Percentiles rank a stretch among this genome's conserved stretches.
Evolutionary conservation across 2,329 filamentous ascomycete genomes (phyloP).

Genomic region (Pyricularia pennisetigena): DNA sequence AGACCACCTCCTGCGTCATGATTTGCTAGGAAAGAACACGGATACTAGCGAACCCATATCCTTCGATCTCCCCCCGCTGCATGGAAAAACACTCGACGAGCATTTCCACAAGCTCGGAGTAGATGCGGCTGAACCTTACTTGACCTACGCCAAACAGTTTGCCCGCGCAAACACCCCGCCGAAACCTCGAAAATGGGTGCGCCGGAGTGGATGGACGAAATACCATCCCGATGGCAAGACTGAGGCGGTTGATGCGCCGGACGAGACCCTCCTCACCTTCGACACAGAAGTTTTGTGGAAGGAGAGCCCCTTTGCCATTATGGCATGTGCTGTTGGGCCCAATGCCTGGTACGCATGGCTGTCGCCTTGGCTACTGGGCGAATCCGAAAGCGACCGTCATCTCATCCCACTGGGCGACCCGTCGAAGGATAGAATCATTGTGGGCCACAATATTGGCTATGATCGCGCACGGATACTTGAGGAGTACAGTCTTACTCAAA

Average conservation of each 20-base stretch:
- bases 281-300: slow-evolving; percentile 98
- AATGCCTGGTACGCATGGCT: slow-evolving; percentile 96
- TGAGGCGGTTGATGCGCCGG: slow-evolving; percentile 64
- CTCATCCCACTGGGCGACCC: slow-evolving; percentile 81
- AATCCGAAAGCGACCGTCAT: slow-evolving; percentile 68
- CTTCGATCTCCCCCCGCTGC: slow-evolving; percentile 74
- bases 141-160: slow-evolving; percentile 67
- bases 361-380: slow-evolving; percentile 85
- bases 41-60: slow-evolving; percentile 66
- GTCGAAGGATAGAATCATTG: slow-evolving; percentile 60
- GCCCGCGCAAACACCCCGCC: slow-evolving; percentile 48
- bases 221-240: slow-evolving; percentile 66
- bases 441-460: slow-evolving; percentile 95
- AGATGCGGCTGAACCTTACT: slow-evolving; percentile 78
- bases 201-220: slow-evolving; percentile 85
- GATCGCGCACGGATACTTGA: slow-evolving; percentile 82
- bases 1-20: slow-evolving; percentile 76
- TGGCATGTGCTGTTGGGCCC: slow-evolving; percentile 88
- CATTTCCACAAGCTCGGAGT: slow-evolving; percentile 85
- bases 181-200: slow-evolving; percentile 63
- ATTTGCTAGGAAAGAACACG: slow-evolving; percentile 82
- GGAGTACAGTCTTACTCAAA: slow-evolving; percentile 78
- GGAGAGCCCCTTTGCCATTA: slow-evolving; percentile 82
- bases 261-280: slow-evolving; percentile 78
- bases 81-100: slow-evolving; percentile 77